A percentile compares a stretch with the other conserved stretches of the same genome.
Evolutionary conservation across 2,329 filamentous ascomycete species (phyloP).

Genomic region (Xylaria sp.): DNA sequence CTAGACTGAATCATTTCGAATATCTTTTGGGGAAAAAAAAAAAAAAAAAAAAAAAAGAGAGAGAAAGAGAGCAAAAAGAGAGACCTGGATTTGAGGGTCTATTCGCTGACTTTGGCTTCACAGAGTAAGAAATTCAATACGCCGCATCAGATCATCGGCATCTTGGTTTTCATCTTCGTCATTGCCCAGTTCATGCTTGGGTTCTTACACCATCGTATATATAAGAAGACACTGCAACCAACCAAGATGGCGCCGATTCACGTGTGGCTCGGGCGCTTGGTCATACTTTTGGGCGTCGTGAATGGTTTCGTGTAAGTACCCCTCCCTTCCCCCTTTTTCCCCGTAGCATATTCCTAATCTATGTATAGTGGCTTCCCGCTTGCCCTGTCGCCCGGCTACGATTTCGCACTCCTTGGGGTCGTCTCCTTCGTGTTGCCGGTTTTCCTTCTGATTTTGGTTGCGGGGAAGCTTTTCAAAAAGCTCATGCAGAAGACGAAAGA

Average conservation of each 20-base stretch:
- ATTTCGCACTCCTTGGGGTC: slow-evolving; percentile 60
- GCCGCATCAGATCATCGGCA: slow-evolving; percentile 68
- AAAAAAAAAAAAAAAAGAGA: no score
- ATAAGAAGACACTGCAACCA: slow-evolving; percentile 59
- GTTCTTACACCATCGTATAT: slow-evolving; percentile 65
- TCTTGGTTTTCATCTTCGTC: slow-evolving; percentile 62
- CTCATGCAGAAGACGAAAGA: slow-evolving; percentile 46
- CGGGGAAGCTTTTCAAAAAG: slow-evolving; percentile 50
- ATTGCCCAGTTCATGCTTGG: slow-evolving; percentile 65
- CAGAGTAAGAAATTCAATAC: slow-evolving; percentile 64
- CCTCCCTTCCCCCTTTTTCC: background rate
- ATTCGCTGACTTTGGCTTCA: slow-evolving; percentile 3
- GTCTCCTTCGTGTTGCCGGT: slow-evolving; percentile 57
- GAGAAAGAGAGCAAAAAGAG: background rate
- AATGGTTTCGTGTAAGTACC: slow-evolving; percentile 66
- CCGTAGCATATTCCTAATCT: background rate
- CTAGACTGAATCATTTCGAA: background rate
- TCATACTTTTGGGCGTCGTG: slow-evolving; percentile 63
- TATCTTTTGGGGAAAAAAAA: no score
- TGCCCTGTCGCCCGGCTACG: slow-evolving; percentile 59
- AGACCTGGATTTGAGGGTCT: background rate
- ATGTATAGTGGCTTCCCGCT: slow-evolving; percentile 64
- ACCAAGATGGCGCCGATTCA: slow-evolving; percentile 65
- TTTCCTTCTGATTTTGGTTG: slow-evolving; percentile 51
- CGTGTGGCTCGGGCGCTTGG: slow-evolving; percentile 65